Evolutionary conservation across 768 basidiomycete species (phyloP).

Genomic region (Rossbeevera mucosa): DNA sequence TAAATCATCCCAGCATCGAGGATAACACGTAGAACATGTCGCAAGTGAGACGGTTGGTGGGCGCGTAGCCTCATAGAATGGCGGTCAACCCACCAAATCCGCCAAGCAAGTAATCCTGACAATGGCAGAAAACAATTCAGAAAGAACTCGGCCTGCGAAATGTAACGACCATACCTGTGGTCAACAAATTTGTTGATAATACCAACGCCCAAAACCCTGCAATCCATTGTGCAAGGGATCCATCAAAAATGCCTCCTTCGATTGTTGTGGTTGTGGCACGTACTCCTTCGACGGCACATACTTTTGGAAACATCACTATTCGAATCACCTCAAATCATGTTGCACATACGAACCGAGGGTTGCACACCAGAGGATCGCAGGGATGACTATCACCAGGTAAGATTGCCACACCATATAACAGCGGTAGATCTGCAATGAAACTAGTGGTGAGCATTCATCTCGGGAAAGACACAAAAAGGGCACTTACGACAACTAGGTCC

Average conservation of each 20-base stretch:
- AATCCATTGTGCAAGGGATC: conserved; percentile 30
- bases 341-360: conserved; percentile 16
- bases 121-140: background rate
- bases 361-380: conserved; percentile 28
- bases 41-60: conserved; percentile 5
- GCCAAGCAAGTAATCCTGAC: conserved; percentile 26
- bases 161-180: conserved; percentile 23
- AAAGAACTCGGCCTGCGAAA: background rate
- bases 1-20: conserved; percentile 38
- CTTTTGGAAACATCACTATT: conserved; percentile 4
- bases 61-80: conserved; percentile 14
- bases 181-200: conserved; percentile 30
- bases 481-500: conserved; percentile 27
- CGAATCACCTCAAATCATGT: background rate
- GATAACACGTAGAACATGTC: conserved; percentile 26
- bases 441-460: background rate
- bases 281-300: conserved; percentile 17
- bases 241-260: conserved; percentile 24
- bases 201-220: conserved; percentile 31
- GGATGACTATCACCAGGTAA: conserved; percentile 23
- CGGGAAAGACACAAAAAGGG: background rate
- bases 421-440: conserved; percentile 19
- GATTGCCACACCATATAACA: conserved; percentile 33
- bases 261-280: conserved; percentile 11
- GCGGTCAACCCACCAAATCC: conserved; percentile 29